Conservation (phyloP, 805 yeast genomes). For the Lipomyces chichibuensis region DNA sequence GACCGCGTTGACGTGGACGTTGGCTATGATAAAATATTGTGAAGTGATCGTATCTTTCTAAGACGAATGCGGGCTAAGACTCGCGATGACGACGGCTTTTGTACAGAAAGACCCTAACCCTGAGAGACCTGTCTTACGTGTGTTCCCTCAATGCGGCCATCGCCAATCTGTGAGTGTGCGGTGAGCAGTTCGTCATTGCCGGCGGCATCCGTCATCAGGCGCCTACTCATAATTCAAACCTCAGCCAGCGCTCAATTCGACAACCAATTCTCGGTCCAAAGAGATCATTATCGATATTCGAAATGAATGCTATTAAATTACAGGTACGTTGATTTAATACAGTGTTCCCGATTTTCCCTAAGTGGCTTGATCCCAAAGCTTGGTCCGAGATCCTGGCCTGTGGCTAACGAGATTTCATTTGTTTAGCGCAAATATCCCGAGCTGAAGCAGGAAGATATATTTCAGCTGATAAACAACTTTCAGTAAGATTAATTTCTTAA, state of each 20-base stretch:
- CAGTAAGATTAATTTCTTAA: conserved; percentile 41
- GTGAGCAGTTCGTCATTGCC: neutral
- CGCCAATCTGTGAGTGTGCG: neutral
- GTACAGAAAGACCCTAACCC: neutral
- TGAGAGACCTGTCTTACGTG: neutral
- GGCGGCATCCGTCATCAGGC: neutral
- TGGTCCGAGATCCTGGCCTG: neutral
- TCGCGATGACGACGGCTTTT: neutral
- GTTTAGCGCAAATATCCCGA: conserved; percentile 80
- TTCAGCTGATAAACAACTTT: conserved; percentile 82
- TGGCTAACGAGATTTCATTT: neutral
- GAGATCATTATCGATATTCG: neutral
- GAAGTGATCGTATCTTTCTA: no score
- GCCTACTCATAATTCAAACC: neutral
- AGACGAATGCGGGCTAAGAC: no score
- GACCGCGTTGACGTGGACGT: neutral
- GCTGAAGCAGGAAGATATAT: conserved; percentile 82
- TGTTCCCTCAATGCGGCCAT: neutral
- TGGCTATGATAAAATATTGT: no score
- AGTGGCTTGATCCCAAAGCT: neutral
- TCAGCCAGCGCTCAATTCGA: neutral
- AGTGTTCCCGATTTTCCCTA: neutral
- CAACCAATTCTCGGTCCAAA: neutral
- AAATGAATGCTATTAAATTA: conserved; percentile 66
- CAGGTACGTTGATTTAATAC: conserved; percentile 50